phyloP scores from a whole-genome alignment of 495 filamentous ascomycete species.

The Hyaloscypha variabilis region DNA sequence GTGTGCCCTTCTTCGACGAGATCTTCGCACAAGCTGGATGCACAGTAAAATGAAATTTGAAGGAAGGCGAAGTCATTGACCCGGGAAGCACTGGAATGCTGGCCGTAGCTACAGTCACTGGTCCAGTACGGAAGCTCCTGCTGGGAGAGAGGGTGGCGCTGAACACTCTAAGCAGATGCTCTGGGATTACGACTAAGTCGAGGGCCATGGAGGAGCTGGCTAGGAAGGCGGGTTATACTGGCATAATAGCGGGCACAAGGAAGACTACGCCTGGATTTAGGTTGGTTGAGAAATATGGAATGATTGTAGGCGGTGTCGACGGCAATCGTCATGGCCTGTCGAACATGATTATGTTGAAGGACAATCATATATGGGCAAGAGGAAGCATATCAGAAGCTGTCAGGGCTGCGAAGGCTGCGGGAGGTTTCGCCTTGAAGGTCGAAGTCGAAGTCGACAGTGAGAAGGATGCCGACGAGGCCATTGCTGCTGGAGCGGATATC shows the following conservation, averaged over 20 bases:
- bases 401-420: slow-evolving; percentile 76
- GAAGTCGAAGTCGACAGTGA: slow-evolving; percentile 93
- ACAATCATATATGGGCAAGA: slow-evolving; percentile 91
- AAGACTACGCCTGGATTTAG: slow-evolving; percentile 98
- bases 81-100: slow-evolving; percentile 54
- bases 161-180: slow-evolving; percentile 89
- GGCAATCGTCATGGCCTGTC: slow-evolving; percentile 89
- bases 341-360: slow-evolving; percentile 97
- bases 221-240: slow-evolving; percentile 68
- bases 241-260: slow-evolving; percentile 88
- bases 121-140: slow-evolving; percentile 82
- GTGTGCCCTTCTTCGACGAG: slow-evolving; percentile 94
- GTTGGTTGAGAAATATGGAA: slow-evolving; percentile 96
- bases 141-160: slow-evolving; percentile 92
- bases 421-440: slow-evolving; percentile 88
- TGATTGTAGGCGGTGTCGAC: slow-evolving; percentile 90
- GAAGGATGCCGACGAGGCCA: slow-evolving; percentile 87
- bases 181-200: slow-evolving; percentile 81
- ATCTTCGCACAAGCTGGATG: slow-evolving; percentile 90
- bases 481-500: slow-evolving; percentile 87
- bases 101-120: slow-evolving; percentile 76
- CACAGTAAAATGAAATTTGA: slow-evolving; percentile 82
- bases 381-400: slow-evolving; percentile 85
- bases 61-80: slow-evolving; percentile 70
- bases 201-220: slow-evolving; percentile 51